Evolutionary conservation across 345 rosid genomes (phyloP).

Genomic region (Iberis pinnata): DNA sequence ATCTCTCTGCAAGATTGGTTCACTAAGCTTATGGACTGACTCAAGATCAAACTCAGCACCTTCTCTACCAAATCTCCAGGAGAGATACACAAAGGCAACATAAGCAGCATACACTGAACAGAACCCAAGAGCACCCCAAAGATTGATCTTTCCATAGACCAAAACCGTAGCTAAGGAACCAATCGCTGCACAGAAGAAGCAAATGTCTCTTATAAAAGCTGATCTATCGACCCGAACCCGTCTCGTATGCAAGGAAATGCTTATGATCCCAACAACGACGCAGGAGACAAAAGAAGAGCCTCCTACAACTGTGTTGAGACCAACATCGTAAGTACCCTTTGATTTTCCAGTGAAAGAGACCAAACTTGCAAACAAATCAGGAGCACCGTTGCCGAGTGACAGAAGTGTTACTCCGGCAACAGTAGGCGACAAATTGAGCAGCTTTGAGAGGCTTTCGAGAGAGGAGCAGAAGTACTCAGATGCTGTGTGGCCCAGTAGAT

Average conservation of each 20-base stretch:
- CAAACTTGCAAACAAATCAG: slow-evolving; percentile 80
- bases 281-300: slow-evolving; percentile 77
- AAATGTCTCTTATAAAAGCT: slow-evolving; percentile 64
- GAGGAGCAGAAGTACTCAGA: slow-evolving; percentile 77
- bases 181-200: slow-evolving; percentile 61
- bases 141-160: slow-evolving; percentile 41
- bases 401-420: slow-evolving; percentile 84
- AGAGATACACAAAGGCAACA: slow-evolving; percentile 50
- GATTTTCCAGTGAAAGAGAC: slow-evolving; percentile 64
- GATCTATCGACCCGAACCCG: slow-evolving; percentile 47
- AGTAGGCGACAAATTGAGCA: slow-evolving; percentile 70
- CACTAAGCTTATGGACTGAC: slow-evolving; percentile 28
- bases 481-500: slow-evolving; percentile 75
- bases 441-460: slow-evolving; percentile 60
- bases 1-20: slow-evolving; percentile 24
- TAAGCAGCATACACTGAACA: slow-evolving; percentile 51
- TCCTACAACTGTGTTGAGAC: slow-evolving; percentile 72
- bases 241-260: slow-evolving; percentile 33
- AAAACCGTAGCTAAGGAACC: slow-evolving; percentile 53
- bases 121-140: slow-evolving; percentile 60
- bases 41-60: slow-evolving; percentile 25
- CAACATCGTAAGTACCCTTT: slow-evolving; percentile 53
- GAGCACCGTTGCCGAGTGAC: slow-evolving; percentile 82
- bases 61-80: slow-evolving; percentile 30
- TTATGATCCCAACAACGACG: slow-evolving; percentile 69